phyloP scores from a whole-genome alignment of 1,284 basidiomycete species.

The Ceratobasidium sp. region DNA sequence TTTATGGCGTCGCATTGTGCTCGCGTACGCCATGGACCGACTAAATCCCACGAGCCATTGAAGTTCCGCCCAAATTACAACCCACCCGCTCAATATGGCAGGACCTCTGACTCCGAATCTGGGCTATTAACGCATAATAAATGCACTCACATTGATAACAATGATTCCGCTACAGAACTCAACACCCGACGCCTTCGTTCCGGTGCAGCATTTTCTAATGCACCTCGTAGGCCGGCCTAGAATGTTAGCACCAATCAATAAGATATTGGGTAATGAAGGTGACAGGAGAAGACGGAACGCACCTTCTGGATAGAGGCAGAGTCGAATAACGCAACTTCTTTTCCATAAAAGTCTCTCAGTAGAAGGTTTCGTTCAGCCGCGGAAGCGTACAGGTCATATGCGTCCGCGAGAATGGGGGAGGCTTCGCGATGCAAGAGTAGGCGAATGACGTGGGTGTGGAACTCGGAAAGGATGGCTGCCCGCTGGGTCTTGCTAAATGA shows the following conservation, averaged over 20 bases:
- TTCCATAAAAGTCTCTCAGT: conserved; percentile 88
- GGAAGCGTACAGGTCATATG: conserved; percentile 87
- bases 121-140: no score
- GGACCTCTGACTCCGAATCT: no score
- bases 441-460: conserved; percentile 78
- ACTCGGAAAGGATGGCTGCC: conserved; percentile 77
- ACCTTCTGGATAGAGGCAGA: conserved; percentile 39
- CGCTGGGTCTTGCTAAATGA: conserved; percentile 66
- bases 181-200: conserved; percentile 77
- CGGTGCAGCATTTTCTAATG: conserved; percentile 47
- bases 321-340: conserved; percentile 82
- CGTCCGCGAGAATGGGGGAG: conserved; percentile 83
- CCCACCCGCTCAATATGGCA: no score
- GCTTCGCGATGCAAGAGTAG: conserved; percentile 87
- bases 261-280: background rate
- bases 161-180: conserved; percentile 75
- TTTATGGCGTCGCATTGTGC: no score
- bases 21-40: no score
- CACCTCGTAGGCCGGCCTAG: conserved; percentile 20
- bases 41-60: no score
- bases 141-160: conserved; percentile 77
- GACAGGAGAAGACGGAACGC: background rate
- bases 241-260: no score
- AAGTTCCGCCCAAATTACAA: no score
- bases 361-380: conserved; percentile 84